A percentile compares a stretch with the other conserved stretches of the same genome.
phyloP scores from a whole-genome alignment of 768 basidiomycete genomes.

The Tulasnella sp. region DNA sequence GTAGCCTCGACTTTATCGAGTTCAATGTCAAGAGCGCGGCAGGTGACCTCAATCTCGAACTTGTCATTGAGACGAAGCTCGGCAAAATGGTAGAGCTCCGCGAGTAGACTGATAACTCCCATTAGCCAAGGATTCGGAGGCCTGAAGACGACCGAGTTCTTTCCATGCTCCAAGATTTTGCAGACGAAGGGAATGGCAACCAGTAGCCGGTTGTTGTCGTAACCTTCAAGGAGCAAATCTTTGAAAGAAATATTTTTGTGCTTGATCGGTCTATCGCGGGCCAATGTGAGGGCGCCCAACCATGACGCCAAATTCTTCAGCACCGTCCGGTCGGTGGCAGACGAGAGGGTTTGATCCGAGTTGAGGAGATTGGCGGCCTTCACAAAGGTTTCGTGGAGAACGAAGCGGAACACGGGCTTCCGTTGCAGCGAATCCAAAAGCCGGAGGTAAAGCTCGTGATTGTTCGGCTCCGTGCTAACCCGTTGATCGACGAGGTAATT shows the following conservation, averaged over 20 bases:
- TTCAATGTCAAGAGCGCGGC: conserved; percentile 87
- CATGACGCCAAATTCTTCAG: conserved; percentile 95
- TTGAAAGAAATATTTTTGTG: conserved; percentile 95
- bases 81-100: conserved; percentile 95
- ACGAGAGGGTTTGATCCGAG: conserved; percentile 85
- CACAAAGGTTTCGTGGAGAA: conserved; percentile 91
- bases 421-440: conserved; percentile 84
- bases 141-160: conserved; percentile 88
- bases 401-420: conserved; percentile 66
- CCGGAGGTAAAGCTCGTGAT: conserved; percentile 91
- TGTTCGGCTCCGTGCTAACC: conserved; percentile 94
- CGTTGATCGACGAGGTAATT: conserved; percentile 97
- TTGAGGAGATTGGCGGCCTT: conserved; percentile 88
- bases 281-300: conserved; percentile 92
- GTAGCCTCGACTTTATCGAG: conserved; percentile 84
- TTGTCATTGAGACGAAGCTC: conserved; percentile 96
- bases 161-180: conserved; percentile 90
- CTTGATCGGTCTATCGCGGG: conserved; percentile 88
- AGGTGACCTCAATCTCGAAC: conserved; percentile 97
- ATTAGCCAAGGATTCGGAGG: conserved; percentile 99
- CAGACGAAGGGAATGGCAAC: conserved; percentile 98
- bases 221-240: conserved; percentile 94
- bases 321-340: conserved; percentile 78
- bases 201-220: conserved; percentile 85
- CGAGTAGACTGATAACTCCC: conserved; percentile 88